These are phyloP conservation scores for Cyathus pygmaeus DNA, from an alignment of 1,284 basidiomycete genomes.

Conservation along the genomic window DNA sequence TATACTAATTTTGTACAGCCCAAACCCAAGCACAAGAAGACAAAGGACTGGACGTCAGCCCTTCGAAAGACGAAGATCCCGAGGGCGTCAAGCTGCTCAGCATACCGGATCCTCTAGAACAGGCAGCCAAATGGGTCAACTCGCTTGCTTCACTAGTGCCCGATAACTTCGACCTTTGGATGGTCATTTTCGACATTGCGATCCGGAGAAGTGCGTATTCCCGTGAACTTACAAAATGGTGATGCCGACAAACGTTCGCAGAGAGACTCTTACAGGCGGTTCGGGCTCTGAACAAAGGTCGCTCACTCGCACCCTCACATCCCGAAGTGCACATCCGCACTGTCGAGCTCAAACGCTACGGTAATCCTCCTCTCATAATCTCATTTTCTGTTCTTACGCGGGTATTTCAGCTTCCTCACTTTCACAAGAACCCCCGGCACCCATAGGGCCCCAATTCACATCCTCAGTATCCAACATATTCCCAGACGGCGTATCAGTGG, in stretches of 20 bases:
- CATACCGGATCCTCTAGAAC: slow-evolving; percentile 77
- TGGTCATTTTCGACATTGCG: slow-evolving; percentile 84
- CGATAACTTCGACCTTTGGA: slow-evolving; percentile 76
- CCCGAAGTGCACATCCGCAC: slow-evolving; percentile 80
- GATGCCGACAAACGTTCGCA: slow-evolving; percentile 38
- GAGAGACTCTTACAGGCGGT: slow-evolving; percentile 86
- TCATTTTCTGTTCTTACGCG: background rate
- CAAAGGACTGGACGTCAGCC: slow-evolving; percentile 75
- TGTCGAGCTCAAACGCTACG: slow-evolving; percentile 68
- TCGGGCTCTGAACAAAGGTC: slow-evolving; percentile 73
- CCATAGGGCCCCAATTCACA: slow-evolving; percentile 56
- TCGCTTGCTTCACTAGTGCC: slow-evolving; percentile 69
- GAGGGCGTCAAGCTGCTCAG: slow-evolving; percentile 79
- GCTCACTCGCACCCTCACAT: slow-evolving; percentile 63
- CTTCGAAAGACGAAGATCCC: slow-evolving; percentile 84
- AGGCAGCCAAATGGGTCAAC: slow-evolving; percentile 79
- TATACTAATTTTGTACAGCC: slow-evolving; percentile 32
- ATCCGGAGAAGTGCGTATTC: slow-evolving; percentile 73
- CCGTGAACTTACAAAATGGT: background rate
- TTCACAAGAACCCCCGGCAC: slow-evolving; percentile 51
- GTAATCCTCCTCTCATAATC: slow-evolving; percentile 46
- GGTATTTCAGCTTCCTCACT: slow-evolving; percentile 50
- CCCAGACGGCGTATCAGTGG: slow-evolving; percentile 65
- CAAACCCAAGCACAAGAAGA: slow-evolving; percentile 64
- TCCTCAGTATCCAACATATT: slow-evolving; percentile 62